Evolutionary conservation across 2,329 filamentous ascomycete species (phyloP), one percentile per base, ranked within the genome.

Genomic region (Xenoacremonium recifei): DNA sequence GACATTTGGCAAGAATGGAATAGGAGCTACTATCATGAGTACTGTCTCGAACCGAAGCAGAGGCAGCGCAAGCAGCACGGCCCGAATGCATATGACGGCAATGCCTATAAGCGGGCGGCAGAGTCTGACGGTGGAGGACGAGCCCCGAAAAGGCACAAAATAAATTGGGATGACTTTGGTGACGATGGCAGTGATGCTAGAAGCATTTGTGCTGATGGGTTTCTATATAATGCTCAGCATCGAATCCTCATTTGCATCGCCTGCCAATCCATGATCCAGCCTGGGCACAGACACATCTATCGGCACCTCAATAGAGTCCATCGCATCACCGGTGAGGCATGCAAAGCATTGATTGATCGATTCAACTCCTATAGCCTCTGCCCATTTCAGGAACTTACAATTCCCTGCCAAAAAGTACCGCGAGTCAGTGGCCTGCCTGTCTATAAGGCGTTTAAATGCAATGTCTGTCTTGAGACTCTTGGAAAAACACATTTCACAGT

Each of bases 1-100:
- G 25, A 34, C 7, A 19, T 25, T 16, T 42, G 34, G 40, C 25
- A 42, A 33, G 20, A 21, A 13, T 37, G 25, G 40, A 37, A 38
- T 17, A 13, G 16, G 19, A 9, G 37, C 12, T 37, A 42, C 16
- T 37, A 42, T 17, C 13, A 25, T n/a, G 13, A 33, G 12, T 11
- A 23, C 7, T 33, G 29, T 23, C n/a, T 37, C 9, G 29, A 31
- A 31, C 17, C 12, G n/a, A 15, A 7, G 17, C 6, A 15, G 7
- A 31, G 29, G 6, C n/a, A 31, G 6, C 7, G 6, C 6, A 31
- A 15, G 6, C n/a, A 31, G 12, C 6, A 6, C 6, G 29, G 17
- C 29, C 13, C 23, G 9, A 15, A 11, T 31, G 12, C 29, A 31
- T 15, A 31, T n/a, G 29, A 31, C 7, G 29, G 13, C 17, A 10